A percentile compares a stretch with the other conserved stretches of the same genome.
phyloP scores from a whole-genome alignment of 1,139 yeast species.

The Blastobotrys apis region DNA sequence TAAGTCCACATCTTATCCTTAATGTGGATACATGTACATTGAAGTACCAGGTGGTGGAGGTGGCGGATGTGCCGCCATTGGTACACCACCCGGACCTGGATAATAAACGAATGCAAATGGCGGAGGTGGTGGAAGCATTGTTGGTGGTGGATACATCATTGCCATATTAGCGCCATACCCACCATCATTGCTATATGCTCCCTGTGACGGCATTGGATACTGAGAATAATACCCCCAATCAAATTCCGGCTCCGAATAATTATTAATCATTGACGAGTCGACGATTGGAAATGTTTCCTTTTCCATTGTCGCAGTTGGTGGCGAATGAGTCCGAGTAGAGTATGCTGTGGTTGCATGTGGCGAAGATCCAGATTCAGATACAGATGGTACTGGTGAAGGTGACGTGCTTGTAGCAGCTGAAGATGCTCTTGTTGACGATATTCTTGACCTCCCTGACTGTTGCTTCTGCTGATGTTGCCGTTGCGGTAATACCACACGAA shows the following conservation, averaged over 20 bases:
- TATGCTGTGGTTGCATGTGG: neutral
- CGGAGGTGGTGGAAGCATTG: constrained; percentile 11
- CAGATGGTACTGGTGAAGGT: constrained; percentile 2
- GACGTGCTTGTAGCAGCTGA: neutral
- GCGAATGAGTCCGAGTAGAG: neutral
- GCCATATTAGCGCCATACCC: neutral
- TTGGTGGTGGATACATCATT: constrained; percentile 4
- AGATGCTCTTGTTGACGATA: neutral
- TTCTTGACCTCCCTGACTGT: neutral
- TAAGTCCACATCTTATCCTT: no score
- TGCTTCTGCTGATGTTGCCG: neutral
- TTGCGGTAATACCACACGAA: neutral
- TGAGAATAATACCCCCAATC: no score
- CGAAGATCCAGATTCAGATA: neutral
- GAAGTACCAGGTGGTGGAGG: neutral
- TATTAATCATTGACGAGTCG: constrained; percentile 10
- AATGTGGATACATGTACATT: constrained; percentile 1
- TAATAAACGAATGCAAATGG: constrained; percentile 2
- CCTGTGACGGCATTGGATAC: no score
- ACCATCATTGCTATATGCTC: no score
- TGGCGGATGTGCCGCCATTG: neutral
- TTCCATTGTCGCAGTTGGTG: neutral
- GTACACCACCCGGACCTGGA: constrained; percentile 1
- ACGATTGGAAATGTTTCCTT: constrained; percentile 4
- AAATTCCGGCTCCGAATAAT: no score